These are phyloP conservation scores for Cytospora mali DNA, from an alignment of 2,329 filamentous ascomycete genomes.

Conservation along the genomic window DNA sequence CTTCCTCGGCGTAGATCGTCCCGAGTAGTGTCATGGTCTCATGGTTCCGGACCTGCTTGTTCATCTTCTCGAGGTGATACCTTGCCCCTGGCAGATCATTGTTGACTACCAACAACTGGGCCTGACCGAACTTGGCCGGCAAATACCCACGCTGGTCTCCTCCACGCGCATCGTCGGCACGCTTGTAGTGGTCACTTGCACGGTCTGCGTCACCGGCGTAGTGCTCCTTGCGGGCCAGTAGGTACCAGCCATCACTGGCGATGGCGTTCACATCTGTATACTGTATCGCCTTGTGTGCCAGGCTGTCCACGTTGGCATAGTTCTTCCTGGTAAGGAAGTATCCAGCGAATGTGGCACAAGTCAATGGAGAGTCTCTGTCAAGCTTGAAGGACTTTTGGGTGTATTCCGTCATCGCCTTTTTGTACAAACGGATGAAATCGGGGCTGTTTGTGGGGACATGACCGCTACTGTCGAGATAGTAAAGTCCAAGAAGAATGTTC, in stretches of 20 bases:
- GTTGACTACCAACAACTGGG: slow-evolving; percentile 83
- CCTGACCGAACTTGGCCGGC: slow-evolving; percentile 91
- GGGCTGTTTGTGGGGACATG: slow-evolving; percentile 82
- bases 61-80: slow-evolving; percentile 90
- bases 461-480: slow-evolving; percentile 84
- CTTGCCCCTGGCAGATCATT: slow-evolving; percentile 90
- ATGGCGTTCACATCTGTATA: slow-evolving; percentile 95
- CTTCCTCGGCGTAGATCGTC: slow-evolving; percentile 90
- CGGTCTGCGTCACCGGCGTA: slow-evolving; percentile 73
- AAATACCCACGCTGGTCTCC: slow-evolving; percentile 89
- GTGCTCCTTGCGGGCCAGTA: slow-evolving; percentile 89
- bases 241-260: slow-evolving; percentile 96
- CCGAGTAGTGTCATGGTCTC: slow-evolving; percentile 93
- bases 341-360: slow-evolving; percentile 84
- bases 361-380: slow-evolving; percentile 87
- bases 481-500: slow-evolving; percentile 86
- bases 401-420: slow-evolving; percentile 91
- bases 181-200: slow-evolving; percentile 83
- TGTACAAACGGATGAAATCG: slow-evolving; percentile 83
- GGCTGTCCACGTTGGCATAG: slow-evolving; percentile 77
- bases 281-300: slow-evolving; percentile 92
- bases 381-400: slow-evolving; percentile 92
- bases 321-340: slow-evolving; percentile 87
- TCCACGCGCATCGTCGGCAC: slow-evolving; percentile 88
- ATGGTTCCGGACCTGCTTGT: slow-evolving; percentile 72